phyloP scores from a whole-genome alignment of 2,329 filamentous ascomycete species.

The Epichloe glyceriae region DNA sequence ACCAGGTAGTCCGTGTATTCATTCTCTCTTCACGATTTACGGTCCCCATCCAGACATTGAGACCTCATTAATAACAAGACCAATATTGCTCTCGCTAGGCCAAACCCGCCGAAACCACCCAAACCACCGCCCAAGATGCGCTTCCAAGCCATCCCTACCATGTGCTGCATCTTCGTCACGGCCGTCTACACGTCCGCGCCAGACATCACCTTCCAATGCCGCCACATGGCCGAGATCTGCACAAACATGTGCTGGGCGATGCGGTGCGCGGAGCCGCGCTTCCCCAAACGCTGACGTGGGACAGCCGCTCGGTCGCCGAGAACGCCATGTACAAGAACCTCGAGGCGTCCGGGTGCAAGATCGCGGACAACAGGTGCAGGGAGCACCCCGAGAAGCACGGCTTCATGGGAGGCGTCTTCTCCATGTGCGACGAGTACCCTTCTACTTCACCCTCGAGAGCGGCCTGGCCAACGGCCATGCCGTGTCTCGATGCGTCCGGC shows the following conservation, averaged over 20 bases:
- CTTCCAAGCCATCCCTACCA: too few relatives aligned
- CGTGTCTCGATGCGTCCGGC: conserved; percentile 1
- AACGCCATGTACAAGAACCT: neutral
- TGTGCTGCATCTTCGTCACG: too few relatives aligned
- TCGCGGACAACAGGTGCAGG: neutral
- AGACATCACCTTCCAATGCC: conserved; percentile 11
- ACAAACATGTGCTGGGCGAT: conserved; percentile 14
- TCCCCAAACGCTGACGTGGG: conserved; percentile 9
- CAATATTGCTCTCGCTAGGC: too few relatives aligned
- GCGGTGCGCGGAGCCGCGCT: conserved; percentile 10
- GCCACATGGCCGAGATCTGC: conserved; percentile 11
- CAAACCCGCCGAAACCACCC: too few relatives aligned
- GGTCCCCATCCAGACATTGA: too few relatives aligned
- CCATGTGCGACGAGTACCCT: conserved; percentile 2
- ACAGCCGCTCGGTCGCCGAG: neutral
- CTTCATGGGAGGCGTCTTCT: neutral
- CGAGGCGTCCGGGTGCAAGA: neutral
- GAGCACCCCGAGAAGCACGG: neutral
- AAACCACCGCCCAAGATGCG: too few relatives aligned
- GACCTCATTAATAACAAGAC: too few relatives aligned
- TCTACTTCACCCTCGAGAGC: neutral
- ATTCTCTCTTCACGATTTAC: too few relatives aligned
- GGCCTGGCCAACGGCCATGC: neutral
- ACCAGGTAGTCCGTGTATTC: too few relatives aligned
- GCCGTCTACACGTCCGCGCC: conserved; percentile 1